A percentile compares a stretch with the other conserved stretches of the same genome.
These are phyloP conservation scores for Blastobotrys chiropterorum DNA, from an alignment of 805 yeast species.

Conservation along the genomic window DNA sequence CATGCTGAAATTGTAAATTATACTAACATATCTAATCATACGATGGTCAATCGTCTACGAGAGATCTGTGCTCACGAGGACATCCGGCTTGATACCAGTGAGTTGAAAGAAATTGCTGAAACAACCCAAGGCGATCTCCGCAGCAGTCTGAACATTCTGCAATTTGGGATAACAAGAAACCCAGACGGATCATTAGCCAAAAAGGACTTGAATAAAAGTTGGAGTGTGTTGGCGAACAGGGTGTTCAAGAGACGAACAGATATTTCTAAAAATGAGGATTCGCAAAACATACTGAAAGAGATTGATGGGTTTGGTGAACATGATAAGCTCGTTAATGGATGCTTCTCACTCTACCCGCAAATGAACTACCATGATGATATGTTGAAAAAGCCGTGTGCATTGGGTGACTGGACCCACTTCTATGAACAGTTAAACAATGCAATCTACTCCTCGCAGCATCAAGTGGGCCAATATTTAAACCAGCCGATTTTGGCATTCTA, in stretches of 20 bases:
- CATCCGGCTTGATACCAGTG: slow-evolving; percentile 41
- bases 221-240: slow-evolving; percentile 60
- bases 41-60: slow-evolving; percentile 42
- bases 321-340: slow-evolving; percentile 61
- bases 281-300: slow-evolving; percentile 40
- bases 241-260: slow-evolving; percentile 52
- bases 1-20: slow-evolving; percentile 67
- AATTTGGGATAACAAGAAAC: slow-evolving; percentile 42
- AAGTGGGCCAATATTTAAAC: slow-evolving; percentile 48
- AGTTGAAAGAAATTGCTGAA: slow-evolving; percentile 59
- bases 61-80: slow-evolving; percentile 53
- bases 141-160: slow-evolving; percentile 76
- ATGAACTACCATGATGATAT: slow-evolving; percentile 61
- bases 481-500: slow-evolving; percentile 57
- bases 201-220: slow-evolving; percentile 59
- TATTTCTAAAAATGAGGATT: slow-evolving; percentile 40
- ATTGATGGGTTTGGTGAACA: slow-evolving; percentile 43
- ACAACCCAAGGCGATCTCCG: slow-evolving; percentile 77
- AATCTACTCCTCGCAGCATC: slow-evolving; percentile 39
- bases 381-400: slow-evolving; percentile 48
- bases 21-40: slow-evolving; percentile 47
- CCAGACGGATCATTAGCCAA: slow-evolving; percentile 12
- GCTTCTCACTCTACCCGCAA: slow-evolving; percentile 60
- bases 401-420: slow-evolving; percentile 74
- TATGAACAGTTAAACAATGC: slow-evolving; percentile 49